A percentile compares a stretch with the other conserved stretches of the same genome.
These are phyloP conservation scores for Ceratobasidium sp. DNA, from an alignment of 1,284 basidiomycete genomes.

Conservation along the genomic window DNA sequence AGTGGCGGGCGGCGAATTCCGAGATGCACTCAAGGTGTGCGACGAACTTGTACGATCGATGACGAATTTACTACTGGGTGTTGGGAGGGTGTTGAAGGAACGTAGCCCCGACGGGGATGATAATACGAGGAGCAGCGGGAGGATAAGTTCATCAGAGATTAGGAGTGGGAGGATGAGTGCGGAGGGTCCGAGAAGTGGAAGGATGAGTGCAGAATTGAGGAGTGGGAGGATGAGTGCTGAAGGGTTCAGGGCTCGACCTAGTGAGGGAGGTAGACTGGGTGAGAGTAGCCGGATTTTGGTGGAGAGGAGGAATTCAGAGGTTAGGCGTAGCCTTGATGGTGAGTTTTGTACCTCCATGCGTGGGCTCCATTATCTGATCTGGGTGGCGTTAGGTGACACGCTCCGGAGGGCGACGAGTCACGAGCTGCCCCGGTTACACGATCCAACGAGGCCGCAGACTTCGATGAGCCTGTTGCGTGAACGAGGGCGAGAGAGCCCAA, in stretches of 20 bases:
- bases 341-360: constrained; percentile 1
- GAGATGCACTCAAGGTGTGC: constrained; percentile 75
- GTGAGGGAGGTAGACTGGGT: constrained; percentile 3
- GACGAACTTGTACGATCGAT: constrained; percentile 80
- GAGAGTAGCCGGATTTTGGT: constrained; percentile 21
- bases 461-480: constrained; percentile 43
- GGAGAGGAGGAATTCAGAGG: constrained; percentile 30
- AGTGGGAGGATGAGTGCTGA: constrained; percentile 31
- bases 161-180: constrained; percentile 42
- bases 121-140: constrained; percentile 9
- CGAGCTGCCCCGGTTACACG: constrained; percentile 22
- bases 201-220: constrained; percentile 33
- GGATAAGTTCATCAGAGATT: constrained; percentile 19
- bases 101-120: constrained; percentile 5
- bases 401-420: constrained; percentile 24
- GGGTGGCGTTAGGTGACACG: constrained; percentile 3
- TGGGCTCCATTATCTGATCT: constrained; percentile 21
- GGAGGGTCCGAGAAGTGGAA: constrained; percentile 20
- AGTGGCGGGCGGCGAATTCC: constrained; percentile 73
- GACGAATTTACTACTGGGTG: constrained; percentile 77
- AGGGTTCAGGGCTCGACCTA: constrained; percentile 25
- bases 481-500: constrained; percentile 22
- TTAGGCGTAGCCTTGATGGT: constrained; percentile 39
- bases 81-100: constrained; percentile 76
- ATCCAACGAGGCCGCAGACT: constrained; percentile 37